A percentile compares a stretch with the other conserved stretches of the same genome.
Conservation (phyloP, 139 green algal species). For the Dunaliella sp. region DNA sequence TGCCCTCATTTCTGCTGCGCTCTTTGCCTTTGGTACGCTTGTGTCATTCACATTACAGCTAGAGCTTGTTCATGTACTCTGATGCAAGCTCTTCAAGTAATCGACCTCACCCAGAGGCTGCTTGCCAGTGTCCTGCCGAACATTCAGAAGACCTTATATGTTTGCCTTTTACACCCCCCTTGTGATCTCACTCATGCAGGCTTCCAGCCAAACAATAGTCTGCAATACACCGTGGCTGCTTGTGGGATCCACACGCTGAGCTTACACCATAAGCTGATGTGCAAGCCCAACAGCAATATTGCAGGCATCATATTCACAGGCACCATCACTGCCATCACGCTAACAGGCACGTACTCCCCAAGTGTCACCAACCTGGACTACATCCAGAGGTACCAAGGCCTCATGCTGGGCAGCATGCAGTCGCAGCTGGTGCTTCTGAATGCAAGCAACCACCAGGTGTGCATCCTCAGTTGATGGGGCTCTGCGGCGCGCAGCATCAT, state of each 20-base stretch:
- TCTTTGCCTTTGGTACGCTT: conserved; percentile 20
- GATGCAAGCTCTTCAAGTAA: no score
- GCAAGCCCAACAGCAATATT: no score
- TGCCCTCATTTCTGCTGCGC: conserved; percentile 18
- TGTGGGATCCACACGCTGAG: neutral
- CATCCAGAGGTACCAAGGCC: neutral
- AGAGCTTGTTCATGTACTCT: neutral
- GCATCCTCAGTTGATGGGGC: neutral
- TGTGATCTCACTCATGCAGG: neutral
- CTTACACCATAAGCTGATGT: no score
- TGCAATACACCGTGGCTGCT: neutral
- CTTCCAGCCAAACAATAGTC: neutral
- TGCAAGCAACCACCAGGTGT: neutral
- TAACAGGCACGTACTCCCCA: neutral
- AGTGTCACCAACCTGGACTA: neutral
- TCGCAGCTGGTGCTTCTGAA: neutral
- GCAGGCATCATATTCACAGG: no score
- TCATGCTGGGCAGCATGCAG: neutral
- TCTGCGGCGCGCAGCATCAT: no score
- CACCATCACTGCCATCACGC: no score
- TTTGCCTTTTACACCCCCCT: neutral
- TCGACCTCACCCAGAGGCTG: no score
- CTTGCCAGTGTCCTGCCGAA: neutral
- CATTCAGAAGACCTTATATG: no score
- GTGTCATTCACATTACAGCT: neutral